A percentile compares a stretch with the other conserved stretches of the same genome.
Conservation (phyloP, 129 eudicot genomes). For the Centella asiatica region DNA sequence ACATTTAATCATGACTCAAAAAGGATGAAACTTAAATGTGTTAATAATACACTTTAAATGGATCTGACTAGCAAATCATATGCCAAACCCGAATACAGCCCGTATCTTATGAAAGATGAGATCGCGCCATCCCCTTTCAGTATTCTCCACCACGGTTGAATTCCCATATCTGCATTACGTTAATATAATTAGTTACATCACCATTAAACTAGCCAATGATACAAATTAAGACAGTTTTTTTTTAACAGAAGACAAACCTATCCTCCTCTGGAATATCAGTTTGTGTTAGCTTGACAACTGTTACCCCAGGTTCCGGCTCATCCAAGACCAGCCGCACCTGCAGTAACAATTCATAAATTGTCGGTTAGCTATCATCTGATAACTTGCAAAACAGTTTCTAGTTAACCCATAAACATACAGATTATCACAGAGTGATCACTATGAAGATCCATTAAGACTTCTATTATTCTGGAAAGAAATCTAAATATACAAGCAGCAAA, state of each 20-base stretch:
- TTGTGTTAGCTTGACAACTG: slow-evolving; percentile 65
- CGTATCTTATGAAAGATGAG: slow-evolving; percentile 69
- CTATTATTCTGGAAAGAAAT: too few species aligned
- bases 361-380: not conserved
- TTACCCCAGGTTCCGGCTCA: slow-evolving; percentile 81
- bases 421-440: too few species aligned
- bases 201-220: not conserved
- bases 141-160: slow-evolving; percentile 86
- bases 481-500: too few species aligned
- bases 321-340: slow-evolving; percentile 27
- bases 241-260: slow-evolving; percentile 27
- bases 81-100: slow-evolving; percentile 77
- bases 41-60: not conserved
- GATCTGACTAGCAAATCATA: slow-evolving; percentile 17
- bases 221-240: not conserved
- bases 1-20: not conserved
- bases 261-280: slow-evolving; percentile 89
- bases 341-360: not conserved
- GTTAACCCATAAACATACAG: not conserved
- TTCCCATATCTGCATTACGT: slow-evolving; percentile 56
- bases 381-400: not conserved
- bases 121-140: slow-evolving; percentile 92
- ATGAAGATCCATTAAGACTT: too few species aligned
- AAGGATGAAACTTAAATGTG: not conserved
- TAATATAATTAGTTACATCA: not conserved